Base-by-base conservation (phyloP, 1,284 basidiomycete species). In the Pascua guehoae region DNA sequence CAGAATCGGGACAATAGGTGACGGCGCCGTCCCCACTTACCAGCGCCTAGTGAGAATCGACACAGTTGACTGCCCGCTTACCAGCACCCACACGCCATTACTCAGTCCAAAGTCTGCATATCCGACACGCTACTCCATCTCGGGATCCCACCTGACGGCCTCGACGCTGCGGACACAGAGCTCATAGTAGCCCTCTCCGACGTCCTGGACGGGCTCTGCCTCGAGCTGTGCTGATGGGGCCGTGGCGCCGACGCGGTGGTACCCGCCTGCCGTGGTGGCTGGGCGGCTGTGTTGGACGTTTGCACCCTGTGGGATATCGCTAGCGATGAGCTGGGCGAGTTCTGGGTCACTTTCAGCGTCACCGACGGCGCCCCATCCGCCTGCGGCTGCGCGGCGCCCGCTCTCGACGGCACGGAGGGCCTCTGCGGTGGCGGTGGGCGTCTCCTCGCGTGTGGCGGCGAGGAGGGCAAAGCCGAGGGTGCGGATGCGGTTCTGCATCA, bases 381-480 rank as follows among this genome's bases (percentile, higher is more conserved):
- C 70, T 2, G 68, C 64, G 10, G 60, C 62, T 1, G 62, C 15
- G 15, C 52, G 54, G 36, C 41, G 48, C 4, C 52, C 57, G 14
- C 38, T 32, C 24, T 32, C 24, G 36, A 32, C 41, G 9, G 49
- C 57, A 5, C 51, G 56, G 5, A 58, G 43, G 11, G 54, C 57
- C 39, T 61, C 43, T n/a, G 50, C 59, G 5, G 50, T 55, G 12
- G 57, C 42, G 50, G 54, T 51, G 37, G 38, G 14, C 32, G 49
- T 41, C 4, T 46, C 12, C 63, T 62, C 66, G 36, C 76, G 55
- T n/a, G 70, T 72, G 37, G 72, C 68, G n/a, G 75, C 76, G 17
- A 78, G 63, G 5, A 78, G 66, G 2, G 75, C 76, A 54, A 81
- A 77, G 44, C 80, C 80, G 14, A 81, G 65, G 0, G 79, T 80